These are phyloP conservation scores for Saccharata proteae DNA, from an alignment of 2,329 filamentous ascomycete genomes.

Conservation along the genomic window DNA sequence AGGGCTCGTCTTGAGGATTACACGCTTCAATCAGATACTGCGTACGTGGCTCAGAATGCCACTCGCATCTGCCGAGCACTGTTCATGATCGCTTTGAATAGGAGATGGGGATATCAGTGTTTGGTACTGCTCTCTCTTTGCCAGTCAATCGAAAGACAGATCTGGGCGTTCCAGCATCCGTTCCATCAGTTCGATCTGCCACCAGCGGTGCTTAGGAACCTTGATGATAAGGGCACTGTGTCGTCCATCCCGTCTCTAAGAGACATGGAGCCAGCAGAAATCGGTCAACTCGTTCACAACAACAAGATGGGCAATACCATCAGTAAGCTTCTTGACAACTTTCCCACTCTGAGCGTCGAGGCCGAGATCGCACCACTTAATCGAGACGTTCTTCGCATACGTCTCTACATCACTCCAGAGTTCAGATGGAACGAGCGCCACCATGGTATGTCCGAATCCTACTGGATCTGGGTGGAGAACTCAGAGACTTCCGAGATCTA, in stretches of 20 bases:
- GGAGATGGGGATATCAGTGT: slow-evolving; percentile 92
- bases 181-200: slow-evolving; percentile 91
- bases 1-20: slow-evolving; percentile 83
- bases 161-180: slow-evolving; percentile 92
- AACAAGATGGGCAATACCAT: slow-evolving; percentile 75
- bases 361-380: slow-evolving; percentile 93
- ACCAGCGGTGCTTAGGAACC: slow-evolving; percentile 66
- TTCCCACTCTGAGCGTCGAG: slow-evolving; percentile 82
- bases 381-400: slow-evolving; percentile 84
- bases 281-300: slow-evolving; percentile 85
- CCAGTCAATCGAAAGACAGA: slow-evolving; percentile 92
- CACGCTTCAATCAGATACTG: slow-evolving; percentile 78
- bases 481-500: slow-evolving; percentile 96
- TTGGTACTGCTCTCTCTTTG: slow-evolving; percentile 80
- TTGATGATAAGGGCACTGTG: slow-evolving; percentile 66
- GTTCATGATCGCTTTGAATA: slow-evolving; percentile 94
- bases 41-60: slow-evolving; percentile 92
- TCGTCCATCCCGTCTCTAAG: slow-evolving; percentile 70
- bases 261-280: slow-evolving; percentile 88
- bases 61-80: slow-evolving; percentile 86
- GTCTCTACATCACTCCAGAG: slow-evolving; percentile 73
- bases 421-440: slow-evolving; percentile 91
- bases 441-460: slow-evolving; percentile 89
- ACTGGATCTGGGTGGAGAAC: slow-evolving; percentile 98
- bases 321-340: slow-evolving; percentile 70